Base-by-base conservation (phyloP, 345 rosid species). In the Syzygium aqueum region DNA sequence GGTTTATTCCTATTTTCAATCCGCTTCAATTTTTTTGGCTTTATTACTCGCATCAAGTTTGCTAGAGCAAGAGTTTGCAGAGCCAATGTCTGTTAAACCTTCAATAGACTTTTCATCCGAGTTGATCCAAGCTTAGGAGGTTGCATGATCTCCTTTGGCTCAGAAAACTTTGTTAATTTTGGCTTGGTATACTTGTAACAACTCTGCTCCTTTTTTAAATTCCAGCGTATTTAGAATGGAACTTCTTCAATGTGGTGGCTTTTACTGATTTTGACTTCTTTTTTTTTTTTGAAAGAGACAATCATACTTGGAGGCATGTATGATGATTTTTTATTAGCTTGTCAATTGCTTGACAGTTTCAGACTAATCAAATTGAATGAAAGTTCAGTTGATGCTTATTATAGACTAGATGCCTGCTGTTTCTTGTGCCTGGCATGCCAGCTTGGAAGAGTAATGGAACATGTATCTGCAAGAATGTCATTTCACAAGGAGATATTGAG, bases 151-250 rank as follows among this genome's bases (percentile, higher is more conserved):
- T 73, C 12, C 82, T 73, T 73, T 37, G 49, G 49, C 80, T 37
- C 49, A 37, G 27, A 73, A 73, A 73, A 33, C 82, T n/a, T 54
- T 61, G 89, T 91, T 89, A 82, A 85, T 77, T 86, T 91, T 93
- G 91, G 90, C 91, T 21, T 52, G 91, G 91, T 88, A n/a, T 86
- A 27, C 56, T 84, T 85, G 23, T 84, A 86, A 86, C 65, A 19
- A 37, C 49, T 37, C 49, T 19, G 49, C 82, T 73, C 43, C 49
- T 33, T 67, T 33, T 33, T 67, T 7, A 78, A 61, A 51, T 52
- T 87, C 57, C 85, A 86, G 85, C 49, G 53, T 90, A 28, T 67
- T 84, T 88, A 57, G 13, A 80, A 90, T 73, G 84, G 77, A 85
- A 77, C 86, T 84, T 86, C 77, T 87, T 82, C 63, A 86, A 40